Percentiles rank a stretch among this genome's conserved stretches.
These are phyloP conservation scores for Eutrema salsugineum DNA, from an alignment of 441 rosid genomes.

Conservation along the genomic window DNA sequence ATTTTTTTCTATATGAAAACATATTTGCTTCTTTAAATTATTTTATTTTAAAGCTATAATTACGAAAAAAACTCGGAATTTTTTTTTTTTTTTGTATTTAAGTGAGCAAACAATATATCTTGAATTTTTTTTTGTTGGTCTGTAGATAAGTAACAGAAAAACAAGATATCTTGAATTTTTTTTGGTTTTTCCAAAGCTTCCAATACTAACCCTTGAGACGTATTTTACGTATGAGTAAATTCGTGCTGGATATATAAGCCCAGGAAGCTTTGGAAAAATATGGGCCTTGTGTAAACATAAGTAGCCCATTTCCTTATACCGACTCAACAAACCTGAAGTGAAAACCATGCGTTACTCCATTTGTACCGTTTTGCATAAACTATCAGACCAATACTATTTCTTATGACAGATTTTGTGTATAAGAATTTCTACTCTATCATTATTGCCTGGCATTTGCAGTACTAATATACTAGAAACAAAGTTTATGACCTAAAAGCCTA, in stretches of 20 bases:
- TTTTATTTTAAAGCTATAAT: too few species aligned
- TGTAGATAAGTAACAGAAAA: too few species aligned
- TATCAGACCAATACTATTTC: too few species aligned
- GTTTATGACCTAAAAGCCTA: background rate
- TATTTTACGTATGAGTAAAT: background rate
- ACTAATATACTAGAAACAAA: background rate
- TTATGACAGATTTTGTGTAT: too few species aligned
- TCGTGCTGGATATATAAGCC: background rate
- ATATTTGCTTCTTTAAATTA: background rate
- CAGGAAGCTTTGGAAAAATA: background rate
- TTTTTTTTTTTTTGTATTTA: background rate
- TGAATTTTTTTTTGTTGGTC: background rate
- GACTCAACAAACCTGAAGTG: background rate
- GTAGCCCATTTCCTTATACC: background rate
- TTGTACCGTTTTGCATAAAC: too few species aligned
- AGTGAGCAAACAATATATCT: background rate
- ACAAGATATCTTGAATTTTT: background rate
- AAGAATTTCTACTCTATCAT: background rate
- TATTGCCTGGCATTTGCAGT: background rate
- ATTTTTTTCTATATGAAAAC: background rate
- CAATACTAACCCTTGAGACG: too few species aligned
- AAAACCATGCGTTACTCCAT: background rate
- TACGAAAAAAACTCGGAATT: background rate
- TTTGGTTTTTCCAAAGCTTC: background rate
- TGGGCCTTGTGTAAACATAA: background rate